These are phyloP conservation scores for Hondaea fermentalgiana DNA, from an alignment of 108 stramenopile genomes.

Conservation along the genomic window DNA sequence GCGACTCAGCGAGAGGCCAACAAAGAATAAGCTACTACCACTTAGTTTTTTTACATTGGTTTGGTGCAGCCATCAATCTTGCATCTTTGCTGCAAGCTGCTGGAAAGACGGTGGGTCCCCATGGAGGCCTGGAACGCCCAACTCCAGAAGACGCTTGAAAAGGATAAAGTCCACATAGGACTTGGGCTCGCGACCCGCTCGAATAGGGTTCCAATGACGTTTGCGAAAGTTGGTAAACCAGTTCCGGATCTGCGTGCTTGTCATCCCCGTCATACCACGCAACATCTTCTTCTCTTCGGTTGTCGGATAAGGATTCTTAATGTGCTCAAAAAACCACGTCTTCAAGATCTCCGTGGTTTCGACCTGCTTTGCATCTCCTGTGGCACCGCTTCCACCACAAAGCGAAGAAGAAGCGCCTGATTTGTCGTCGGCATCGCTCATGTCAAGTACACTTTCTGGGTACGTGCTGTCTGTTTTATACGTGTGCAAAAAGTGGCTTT, in stretches of 20 bases:
- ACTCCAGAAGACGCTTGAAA: background rate
- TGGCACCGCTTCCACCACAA: background rate
- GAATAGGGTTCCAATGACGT: background rate
- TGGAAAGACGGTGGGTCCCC: background rate
- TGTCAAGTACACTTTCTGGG: too few species aligned
- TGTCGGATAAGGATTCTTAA: background rate
- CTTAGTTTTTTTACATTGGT: too few species aligned
- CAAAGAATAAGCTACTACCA: too few species aligned
- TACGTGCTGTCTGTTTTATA: too few species aligned
- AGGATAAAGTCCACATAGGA: constrained; percentile 8
- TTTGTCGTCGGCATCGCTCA: too few species aligned
- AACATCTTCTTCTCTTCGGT: background rate
- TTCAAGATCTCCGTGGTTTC: background rate
- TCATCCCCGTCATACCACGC: background rate
- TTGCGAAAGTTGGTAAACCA: constrained; percentile 7
- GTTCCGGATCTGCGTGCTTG: background rate
- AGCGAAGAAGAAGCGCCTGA: too few species aligned
- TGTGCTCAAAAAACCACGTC: constrained; percentile 3
- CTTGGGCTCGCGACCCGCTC: background rate
- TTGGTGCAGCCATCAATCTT: too few species aligned
- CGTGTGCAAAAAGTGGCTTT: too few species aligned
- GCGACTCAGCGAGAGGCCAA: too few species aligned
- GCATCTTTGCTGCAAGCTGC: background rate
- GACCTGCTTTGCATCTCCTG: background rate
- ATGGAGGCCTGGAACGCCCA: background rate